These are phyloP conservation scores for Melampsora americana DNA, from an alignment of 1,284 basidiomycete species.

Conservation along the genomic window DNA sequence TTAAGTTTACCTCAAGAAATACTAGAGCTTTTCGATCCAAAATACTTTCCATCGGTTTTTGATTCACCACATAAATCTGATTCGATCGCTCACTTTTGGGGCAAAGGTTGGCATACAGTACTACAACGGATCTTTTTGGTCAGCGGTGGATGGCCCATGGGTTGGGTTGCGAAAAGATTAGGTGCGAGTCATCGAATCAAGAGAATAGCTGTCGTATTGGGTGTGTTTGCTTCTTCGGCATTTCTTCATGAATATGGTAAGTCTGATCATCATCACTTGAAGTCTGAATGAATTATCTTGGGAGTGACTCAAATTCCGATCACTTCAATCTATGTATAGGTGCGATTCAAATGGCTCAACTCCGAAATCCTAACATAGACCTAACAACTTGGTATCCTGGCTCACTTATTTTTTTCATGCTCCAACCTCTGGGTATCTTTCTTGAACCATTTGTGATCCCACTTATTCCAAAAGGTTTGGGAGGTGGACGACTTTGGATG, in stretches of 20 bases:
- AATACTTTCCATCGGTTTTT: neutral
- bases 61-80: neutral
- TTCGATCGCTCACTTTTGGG: neutral
- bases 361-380: too few species aligned
- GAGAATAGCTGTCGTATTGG: neutral
- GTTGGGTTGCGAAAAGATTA: neutral
- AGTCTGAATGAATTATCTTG: too few species aligned
- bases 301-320: too few species aligned
- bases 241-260: neutral
- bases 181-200: neutral
- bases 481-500: slow-evolving; percentile 27
- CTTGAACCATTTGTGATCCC: slow-evolving; percentile 24
- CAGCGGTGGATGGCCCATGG: neutral
- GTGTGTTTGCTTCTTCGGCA: neutral
- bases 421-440: slow-evolving; percentile 25
- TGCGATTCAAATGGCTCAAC: too few species aligned
- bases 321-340: too few species aligned
- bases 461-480: slow-evolving; percentile 5
- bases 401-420: slow-evolving; percentile 16
- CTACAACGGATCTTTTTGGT: slow-evolving; percentile 1
- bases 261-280: too few species aligned
- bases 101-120: neutral
- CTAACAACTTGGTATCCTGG: slow-evolving; percentile 27
- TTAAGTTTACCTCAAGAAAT: neutral
- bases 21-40: neutral